Base-by-base conservation (phyloP, 805 yeast species). In the Lipomyces orientalis region DNA sequence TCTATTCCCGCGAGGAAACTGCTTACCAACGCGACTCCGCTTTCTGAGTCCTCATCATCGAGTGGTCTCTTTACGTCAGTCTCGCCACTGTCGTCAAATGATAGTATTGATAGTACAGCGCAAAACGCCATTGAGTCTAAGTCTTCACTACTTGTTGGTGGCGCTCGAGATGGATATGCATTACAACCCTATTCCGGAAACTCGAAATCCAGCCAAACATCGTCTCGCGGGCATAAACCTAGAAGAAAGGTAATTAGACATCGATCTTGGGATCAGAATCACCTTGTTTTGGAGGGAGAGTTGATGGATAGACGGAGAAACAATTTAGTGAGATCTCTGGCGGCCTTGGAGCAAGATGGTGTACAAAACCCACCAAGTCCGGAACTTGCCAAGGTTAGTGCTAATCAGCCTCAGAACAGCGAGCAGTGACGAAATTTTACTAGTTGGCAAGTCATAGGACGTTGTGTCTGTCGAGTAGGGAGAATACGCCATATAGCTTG, bases 301-400 rank as follows among this genome's bases (percentile, higher is more conserved):
- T 52, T 71, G 57, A 69, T 71, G 73, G 69, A 65, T 52, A 58
- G 74, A 25, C 66, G 74, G 19, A 58, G 73, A 14, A 61, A 31
- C 39, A 65, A 57, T 19, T 54, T 71, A 25, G 66, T 69, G 54
- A 35, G 70, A 56, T 61, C 72, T 58, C 58, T 69, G 54, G 62
- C 65, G 22, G 64, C 62, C 10, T 29, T 37, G 61, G 61, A 58
- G 55, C 29, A 22, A 33, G 43, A 34, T 16, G 29, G 56, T 25
- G 56, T 12, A 3, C 34, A 31, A 4, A 12, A n/a, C 10, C 49
- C 22, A 4, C 8, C 49, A 3, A n/a, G 9, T 43, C n/a, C 49
- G n/a, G 49, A n/a, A 8, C 49, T 43, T 43, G n/a, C 49, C 7
- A 43, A 43, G 10, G 49, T 43, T 8, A 43, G 49, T 43, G 22